A percentile compares a stretch with the other conserved stretches of the same genome.
These are phyloP conservation scores for Xerocomus brunneocitrinus DNA, from an alignment of 768 basidiomycete species.

Conservation along the genomic window DNA sequence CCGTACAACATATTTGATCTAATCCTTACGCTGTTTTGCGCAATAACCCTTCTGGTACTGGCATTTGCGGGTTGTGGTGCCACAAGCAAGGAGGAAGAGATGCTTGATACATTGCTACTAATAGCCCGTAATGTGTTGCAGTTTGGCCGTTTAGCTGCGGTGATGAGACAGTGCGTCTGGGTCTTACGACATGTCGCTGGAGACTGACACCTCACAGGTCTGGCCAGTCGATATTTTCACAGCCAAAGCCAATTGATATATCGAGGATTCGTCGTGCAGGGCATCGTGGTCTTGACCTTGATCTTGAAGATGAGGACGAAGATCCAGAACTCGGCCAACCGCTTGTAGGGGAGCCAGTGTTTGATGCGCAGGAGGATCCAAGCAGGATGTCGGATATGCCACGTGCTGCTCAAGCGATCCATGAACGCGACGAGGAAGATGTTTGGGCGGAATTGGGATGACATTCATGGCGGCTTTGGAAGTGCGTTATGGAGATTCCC, in stretches of 20 bases:
- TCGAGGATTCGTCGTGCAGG: conserved; percentile 64
- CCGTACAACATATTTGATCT: conserved; percentile 89
- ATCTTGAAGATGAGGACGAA: conserved; percentile 60
- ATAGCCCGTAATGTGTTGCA: conserved; percentile 91
- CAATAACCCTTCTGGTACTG: conserved; percentile 82
- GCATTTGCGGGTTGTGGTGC: conserved; percentile 81
- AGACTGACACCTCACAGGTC: conserved; percentile 46
- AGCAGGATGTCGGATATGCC: conserved; percentile 52
- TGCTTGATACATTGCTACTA: conserved; percentile 88
- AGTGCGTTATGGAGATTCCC: conserved; percentile 5
- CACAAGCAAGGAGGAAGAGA: conserved; percentile 87
- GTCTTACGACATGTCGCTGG: not conserved
- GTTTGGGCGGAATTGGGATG: conserved; percentile 66
- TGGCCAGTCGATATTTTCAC: conserved; percentile 83
- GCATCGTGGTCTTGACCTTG: conserved; percentile 60
- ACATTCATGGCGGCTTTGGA: not conserved
- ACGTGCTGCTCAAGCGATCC: conserved; percentile 47
- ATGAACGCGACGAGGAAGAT: conserved; percentile 60
- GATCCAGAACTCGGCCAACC: conserved; percentile 52
- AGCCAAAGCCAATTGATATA: conserved; percentile 83
- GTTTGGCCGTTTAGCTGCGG: conserved; percentile 85
- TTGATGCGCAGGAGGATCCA: conserved; percentile 49
- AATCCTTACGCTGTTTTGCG: conserved; percentile 84
- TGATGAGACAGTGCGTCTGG: conserved; percentile 82
- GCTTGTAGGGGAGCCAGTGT: conserved; percentile 56